These are phyloP conservation scores for Podaxis pistillaris DNA, from an alignment of 768 basidiomycete species.

Conservation along the genomic window DNA sequence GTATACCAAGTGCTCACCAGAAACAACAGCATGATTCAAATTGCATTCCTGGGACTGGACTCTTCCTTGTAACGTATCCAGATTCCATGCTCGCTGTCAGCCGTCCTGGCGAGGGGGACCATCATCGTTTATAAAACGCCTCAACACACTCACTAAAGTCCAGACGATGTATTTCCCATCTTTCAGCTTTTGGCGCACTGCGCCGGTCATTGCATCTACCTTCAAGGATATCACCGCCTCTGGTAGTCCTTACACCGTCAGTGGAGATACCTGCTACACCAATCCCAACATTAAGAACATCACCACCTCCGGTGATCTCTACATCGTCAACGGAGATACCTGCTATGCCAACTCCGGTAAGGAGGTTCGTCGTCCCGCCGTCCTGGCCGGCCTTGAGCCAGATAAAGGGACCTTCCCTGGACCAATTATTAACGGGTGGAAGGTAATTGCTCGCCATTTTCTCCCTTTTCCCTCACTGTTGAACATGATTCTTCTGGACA, in stretches of 20 bases:
- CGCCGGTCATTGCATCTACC: not conserved
- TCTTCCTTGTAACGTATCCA: not conserved
- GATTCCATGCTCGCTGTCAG: not conserved
- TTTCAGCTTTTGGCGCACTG: not conserved
- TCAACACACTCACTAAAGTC: not conserved
- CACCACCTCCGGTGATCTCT: not conserved
- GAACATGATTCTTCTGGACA: not conserved
- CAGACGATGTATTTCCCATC: slow-evolving; percentile 1
- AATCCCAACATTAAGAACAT: not conserved
- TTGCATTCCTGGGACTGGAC: not conserved
- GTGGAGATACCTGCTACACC: not conserved
- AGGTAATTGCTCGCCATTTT: slow-evolving; percentile 17
- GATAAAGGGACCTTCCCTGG: slow-evolving; percentile 20
- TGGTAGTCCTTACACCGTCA: not conserved
- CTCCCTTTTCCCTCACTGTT: not conserved
- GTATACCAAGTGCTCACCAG: not conserved
- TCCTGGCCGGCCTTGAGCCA: slow-evolving; percentile 11
- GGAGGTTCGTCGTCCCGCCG: not conserved
- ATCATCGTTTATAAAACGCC: not conserved
- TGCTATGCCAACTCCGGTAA: not conserved
- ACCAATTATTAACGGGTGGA: slow-evolving; percentile 25
- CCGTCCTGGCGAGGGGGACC: not conserved
- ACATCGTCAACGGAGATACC: not conserved
- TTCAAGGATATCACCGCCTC: not conserved
- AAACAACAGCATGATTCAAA: not conserved